Conservation (phyloP, 352 stramenopile genomes). For the Phytophthora lateralis region DNA sequence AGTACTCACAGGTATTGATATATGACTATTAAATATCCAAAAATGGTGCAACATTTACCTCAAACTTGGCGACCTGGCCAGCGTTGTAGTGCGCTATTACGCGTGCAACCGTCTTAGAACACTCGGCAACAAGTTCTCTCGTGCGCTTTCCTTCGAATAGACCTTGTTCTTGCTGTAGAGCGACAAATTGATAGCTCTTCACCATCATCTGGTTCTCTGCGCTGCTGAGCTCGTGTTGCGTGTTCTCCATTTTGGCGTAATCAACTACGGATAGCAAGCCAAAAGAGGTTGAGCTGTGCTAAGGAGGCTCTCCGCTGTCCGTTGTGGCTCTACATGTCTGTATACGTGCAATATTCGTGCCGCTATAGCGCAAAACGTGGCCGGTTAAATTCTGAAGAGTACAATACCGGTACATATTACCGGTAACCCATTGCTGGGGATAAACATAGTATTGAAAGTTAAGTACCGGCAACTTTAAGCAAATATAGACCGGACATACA, state of each 20-base stretch:
- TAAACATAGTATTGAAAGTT: no score
- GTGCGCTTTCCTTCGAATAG: background rate
- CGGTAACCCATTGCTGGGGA: no score
- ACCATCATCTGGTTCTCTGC: background rate
- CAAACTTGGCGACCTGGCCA: background rate
- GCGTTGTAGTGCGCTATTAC: background rate
- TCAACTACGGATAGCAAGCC: background rate
- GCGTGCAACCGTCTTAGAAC: background rate
- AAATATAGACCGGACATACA: no score
- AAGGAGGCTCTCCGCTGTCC: background rate
- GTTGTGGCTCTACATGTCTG: background rate
- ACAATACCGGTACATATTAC: no score
- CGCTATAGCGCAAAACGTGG: background rate
- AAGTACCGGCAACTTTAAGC: no score
- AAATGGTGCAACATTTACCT: background rate
- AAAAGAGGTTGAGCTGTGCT: background rate
- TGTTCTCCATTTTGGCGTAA: background rate
- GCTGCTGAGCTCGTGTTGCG: background rate
- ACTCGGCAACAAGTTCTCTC: background rate
- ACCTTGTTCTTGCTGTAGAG: background rate
- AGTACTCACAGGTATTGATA: background rate
- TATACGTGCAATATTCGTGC: background rate
- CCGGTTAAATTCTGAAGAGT: slow-evolving; percentile 1
- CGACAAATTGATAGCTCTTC: background rate
- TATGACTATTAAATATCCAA: background rate